Percentiles rank a stretch among this genome's conserved stretches.
Conservation (phyloP, 345 rosid genomes). For the Ricinus communis region DNA sequence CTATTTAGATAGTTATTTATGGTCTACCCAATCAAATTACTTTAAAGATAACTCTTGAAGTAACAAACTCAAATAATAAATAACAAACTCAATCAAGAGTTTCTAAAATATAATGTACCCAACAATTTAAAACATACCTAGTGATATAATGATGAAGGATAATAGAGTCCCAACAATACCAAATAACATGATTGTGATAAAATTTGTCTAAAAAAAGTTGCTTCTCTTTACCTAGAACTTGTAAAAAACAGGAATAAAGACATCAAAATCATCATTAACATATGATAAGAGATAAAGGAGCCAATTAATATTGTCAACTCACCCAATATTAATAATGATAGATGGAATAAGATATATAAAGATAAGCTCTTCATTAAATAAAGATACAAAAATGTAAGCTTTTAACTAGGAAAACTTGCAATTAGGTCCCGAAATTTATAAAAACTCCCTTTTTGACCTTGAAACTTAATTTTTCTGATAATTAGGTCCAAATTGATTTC, state of each 20-base stretch:
- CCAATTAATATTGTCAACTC: constrained; percentile 19
- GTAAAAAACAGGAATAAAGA: constrained; percentile 13
- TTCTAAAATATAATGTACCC: not conserved
- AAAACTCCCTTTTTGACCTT: too few species aligned
- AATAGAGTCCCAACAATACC: constrained; percentile 75
- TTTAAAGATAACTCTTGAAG: not conserved
- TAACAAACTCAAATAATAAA: not conserved
- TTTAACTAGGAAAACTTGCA: too few species aligned
- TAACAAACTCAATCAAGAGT: not conserved
- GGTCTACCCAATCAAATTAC: too few species aligned
- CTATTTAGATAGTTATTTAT: too few species aligned
- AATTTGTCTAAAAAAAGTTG: constrained; percentile 81
- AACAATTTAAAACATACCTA: constrained; percentile 40
- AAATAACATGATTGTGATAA: constrained; percentile 59
- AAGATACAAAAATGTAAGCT: constrained; percentile 61
- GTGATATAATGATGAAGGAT: constrained; percentile 66
- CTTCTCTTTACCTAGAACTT: constrained; percentile 95
- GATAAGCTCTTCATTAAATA: constrained; percentile 79
- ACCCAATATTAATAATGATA: constrained; percentile 93
- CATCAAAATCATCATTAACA: constrained; percentile 5
- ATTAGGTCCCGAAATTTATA: too few species aligned
- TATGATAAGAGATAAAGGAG: too few species aligned
- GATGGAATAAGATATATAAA: constrained; percentile 88
- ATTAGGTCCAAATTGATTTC: too few species aligned
- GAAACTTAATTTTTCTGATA: too few species aligned